These are phyloP conservation scores for Monosporascus cannonballus DNA, from an alignment of 2,329 filamentous ascomycete genomes.

Conservation along the genomic window DNA sequence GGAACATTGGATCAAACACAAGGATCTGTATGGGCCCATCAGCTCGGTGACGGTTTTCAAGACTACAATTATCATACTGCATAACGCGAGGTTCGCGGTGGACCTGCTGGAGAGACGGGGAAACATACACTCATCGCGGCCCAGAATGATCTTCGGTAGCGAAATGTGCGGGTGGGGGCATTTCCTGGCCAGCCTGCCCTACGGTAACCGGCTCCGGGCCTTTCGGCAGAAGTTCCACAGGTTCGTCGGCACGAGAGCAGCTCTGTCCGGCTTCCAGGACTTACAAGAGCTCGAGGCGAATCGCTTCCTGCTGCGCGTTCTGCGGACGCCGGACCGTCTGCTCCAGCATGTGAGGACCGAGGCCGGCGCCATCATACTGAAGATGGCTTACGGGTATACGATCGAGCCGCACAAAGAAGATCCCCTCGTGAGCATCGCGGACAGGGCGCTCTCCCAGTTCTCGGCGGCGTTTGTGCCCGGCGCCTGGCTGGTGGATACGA, in stretches of 20 bases:
- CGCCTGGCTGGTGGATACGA: not conserved
- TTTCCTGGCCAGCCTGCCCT: constrained; percentile 14
- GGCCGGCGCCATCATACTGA: not conserved
- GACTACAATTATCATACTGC: constrained; percentile 33
- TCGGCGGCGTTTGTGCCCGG: not conserved
- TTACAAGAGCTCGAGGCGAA: constrained; percentile 9
- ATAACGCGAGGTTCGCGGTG: constrained; percentile 28
- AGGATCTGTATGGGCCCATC: constrained; percentile 30
- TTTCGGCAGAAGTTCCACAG: constrained; percentile 22
- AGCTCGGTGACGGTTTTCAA: constrained; percentile 36
- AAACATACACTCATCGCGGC: constrained; percentile 26
- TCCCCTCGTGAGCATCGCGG: not conserved
- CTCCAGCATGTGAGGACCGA: constrained; percentile 5
- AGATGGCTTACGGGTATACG: not conserved
- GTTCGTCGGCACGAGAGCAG: constrained; percentile 22
- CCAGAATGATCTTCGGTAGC: constrained; percentile 20
- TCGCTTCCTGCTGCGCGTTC: constrained; percentile 10
- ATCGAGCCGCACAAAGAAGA: not conserved
- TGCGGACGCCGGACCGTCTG: constrained; percentile 6
- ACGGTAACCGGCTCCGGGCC: constrained; percentile 15
- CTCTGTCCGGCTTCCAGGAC: constrained; percentile 1
- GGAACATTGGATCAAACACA: constrained; percentile 35
- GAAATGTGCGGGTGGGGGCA: constrained; percentile 21
- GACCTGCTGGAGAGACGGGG: constrained; percentile 32
- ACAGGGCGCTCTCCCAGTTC: not conserved